Evolutionary conservation across 257 asterid species (phyloP), one percentile per base, ranked within the genome.

Genomic region (Solanum microdontum): DNA sequence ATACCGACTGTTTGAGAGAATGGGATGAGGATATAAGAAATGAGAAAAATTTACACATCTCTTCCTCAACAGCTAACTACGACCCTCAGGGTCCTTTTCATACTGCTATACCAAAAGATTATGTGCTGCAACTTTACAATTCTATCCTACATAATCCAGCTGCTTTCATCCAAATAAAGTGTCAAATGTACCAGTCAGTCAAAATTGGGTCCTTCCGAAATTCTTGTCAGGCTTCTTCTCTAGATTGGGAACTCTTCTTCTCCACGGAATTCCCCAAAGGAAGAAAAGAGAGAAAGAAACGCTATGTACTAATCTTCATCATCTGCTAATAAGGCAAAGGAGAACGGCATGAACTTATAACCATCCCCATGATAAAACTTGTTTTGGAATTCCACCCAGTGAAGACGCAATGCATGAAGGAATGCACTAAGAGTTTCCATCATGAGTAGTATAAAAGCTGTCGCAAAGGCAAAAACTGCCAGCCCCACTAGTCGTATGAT

Each of bases 341-440:
- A 93, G 83, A 96, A 94, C 40, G 99, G 99, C 88, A 66, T 91
- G 90, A 96, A 96, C 86, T 96, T 96, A 89, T 93, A 96, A 89
- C 99, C 99, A 66, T 95, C 97, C n/a, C 98, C 99, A 12, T 90
- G 91, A 90, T 95, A 96, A 92, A 95, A 96, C 92, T 96, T 96
- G 91, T 88, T 92, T 82, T 96, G 99, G 88, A 93, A 96, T 89
- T 96, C 99, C 69, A 96, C 99, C 99, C 98, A 95, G 86, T 96
- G 99, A 86, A 96, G 98, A 88, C 98, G 98, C 90, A 96, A 89
- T 40, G 98, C 97, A 32, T 96, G 99, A 89, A 96, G 98, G 91
- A 96, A 95, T 86, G 99, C 99, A 87, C 99, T 96, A 43, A 95
- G 98, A 34, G 95, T 94, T 85, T 96, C 99, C 99, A 96, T 96